Conservation (phyloP, 1,284 basidiomycete species). For the Moesziomyces parantarcticus region DNA sequence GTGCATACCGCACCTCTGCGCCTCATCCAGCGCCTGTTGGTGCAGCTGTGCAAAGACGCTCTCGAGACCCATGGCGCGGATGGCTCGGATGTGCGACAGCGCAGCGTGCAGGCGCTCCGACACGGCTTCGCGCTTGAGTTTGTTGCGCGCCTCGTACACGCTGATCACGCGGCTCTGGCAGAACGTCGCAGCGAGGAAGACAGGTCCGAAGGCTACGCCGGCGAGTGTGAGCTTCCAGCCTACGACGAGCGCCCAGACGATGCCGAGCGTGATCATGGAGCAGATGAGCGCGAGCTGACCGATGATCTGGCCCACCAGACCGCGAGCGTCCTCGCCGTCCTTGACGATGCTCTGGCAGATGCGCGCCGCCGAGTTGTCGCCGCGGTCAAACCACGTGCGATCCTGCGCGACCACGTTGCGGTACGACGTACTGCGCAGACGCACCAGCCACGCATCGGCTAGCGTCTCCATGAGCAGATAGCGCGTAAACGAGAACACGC, state of each 20-base stretch:
- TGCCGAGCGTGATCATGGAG: conserved; percentile 83
- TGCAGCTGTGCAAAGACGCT: conserved; percentile 79
- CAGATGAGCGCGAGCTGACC: conserved; percentile 77
- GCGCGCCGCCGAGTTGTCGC: conserved; percentile 73
- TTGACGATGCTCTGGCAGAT: conserved; percentile 86
- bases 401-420: conserved; percentile 80
- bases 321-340: conserved; percentile 88
- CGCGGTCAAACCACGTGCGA: conserved; percentile 86
- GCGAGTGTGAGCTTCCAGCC: conserved; percentile 95
- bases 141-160: conserved; percentile 81
- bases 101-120: conserved; percentile 86
- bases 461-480: conserved; percentile 72
- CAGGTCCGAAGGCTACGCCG: conserved; percentile 84
- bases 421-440: conserved; percentile 76
- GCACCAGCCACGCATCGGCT: conserved; percentile 81
- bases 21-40: conserved; percentile 74
- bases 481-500: conserved; percentile 78
- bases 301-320: conserved; percentile 80
- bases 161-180: conserved; percentile 78
- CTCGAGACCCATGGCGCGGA: conserved; percentile 90
- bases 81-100: conserved; percentile 85
- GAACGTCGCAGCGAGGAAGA: conserved; percentile 81
- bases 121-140: conserved; percentile 83
- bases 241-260: conserved; percentile 85
- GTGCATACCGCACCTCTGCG: conserved; percentile 77